Evolutionary conservation across 768 basidiomycete genomes (phyloP), one percentile per base, ranked within the genome.

Genomic region (Phlegmacium glaucopus): DNA sequence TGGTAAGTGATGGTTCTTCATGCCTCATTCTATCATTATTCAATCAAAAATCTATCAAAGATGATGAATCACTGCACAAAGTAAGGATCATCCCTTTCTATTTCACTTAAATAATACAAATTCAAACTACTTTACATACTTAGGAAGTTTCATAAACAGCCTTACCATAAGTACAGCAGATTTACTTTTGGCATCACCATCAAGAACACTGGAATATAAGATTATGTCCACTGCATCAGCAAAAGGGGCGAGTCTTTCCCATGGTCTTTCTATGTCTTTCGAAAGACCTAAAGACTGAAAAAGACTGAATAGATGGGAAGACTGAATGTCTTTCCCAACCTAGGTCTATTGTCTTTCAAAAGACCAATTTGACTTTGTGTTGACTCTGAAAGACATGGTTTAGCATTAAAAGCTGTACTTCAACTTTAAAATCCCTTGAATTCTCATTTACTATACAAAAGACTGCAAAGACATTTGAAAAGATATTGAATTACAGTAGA

Each of bases 131-230:
- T n/a, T n/a, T n/a, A 51, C 45, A 9, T 1, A 17, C 18, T n/a
- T 28, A 78, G 71, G 58, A 25, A 67, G 73, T 7, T 70, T 77
- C 69, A 69, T 67, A 0, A 72, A 66, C 16, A 80, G 80, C 11
- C 63, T 79, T 16, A 63, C 65, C 4, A 60, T 78, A 25, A 72
- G 81, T 12, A 71, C 79, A 4, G 73, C 68, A n/a, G n/a, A n/a
- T n/a, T n/a, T n/a, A n/a, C n/a, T n/a, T n/a, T n/a, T n/a, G n/a
- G n/a, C n/a, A n/a, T n/a, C n/a, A n/a, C n/a, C n/a, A n/a, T n/a
- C n/a, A n/a, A n/a, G n/a, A n/a, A n/a, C n/a, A n/a, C n/a, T n/a
- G n/a, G n/a, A n/a, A n/a, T n/a, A n/a, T n/a, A n/a, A n/a, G n/a
- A n/a, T n/a, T n/a, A n/a, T n/a, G n/a, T n/a, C n/a, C n/a, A n/a